Percentiles rank a stretch among this genome's conserved stretches.
Conservation (phyloP, 2,329 filamentous ascomycete species). For the Fusarium lyarnte region DNA sequence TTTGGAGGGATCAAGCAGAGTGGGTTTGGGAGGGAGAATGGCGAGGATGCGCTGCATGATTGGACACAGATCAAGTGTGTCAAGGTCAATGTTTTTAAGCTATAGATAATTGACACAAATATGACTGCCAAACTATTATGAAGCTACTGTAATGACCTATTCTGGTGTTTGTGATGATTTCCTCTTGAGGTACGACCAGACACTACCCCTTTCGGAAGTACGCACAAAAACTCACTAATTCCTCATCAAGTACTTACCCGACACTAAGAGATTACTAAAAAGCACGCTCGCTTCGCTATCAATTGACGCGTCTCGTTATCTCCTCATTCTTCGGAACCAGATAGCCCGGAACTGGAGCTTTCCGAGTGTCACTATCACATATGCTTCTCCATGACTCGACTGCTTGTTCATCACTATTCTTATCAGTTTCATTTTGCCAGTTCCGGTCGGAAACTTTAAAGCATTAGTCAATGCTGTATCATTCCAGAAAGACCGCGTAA, state of each 20-base stretch:
- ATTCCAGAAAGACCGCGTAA: neutral
- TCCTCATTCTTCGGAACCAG: neutral
- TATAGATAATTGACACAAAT: neutral
- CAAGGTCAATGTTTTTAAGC: slow-evolving; percentile 37
- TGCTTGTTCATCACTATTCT: neutral
- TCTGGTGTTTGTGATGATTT: neutral
- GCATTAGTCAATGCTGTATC: neutral
- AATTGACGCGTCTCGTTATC: neutral
- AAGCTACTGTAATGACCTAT: fast-evolving
- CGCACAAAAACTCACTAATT: neutral
- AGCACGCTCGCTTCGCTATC: neutral
- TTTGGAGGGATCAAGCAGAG: slow-evolving; percentile 50
- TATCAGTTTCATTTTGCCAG: neutral
- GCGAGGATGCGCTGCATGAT: slow-evolving; percentile 46
- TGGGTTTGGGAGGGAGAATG: slow-evolving; percentile 47
- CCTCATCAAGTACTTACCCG: neutral
- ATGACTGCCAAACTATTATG: neutral
- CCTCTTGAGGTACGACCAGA: neutral
- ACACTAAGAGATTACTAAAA: neutral
- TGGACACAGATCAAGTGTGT: slow-evolving; percentile 45
- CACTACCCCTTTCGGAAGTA: neutral
- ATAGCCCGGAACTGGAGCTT: neutral
- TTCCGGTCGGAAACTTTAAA: neutral
- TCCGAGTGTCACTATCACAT: neutral
- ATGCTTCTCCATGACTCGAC: neutral